Percentiles rank a stretch among this genome's conserved stretches.
phyloP scores from a whole-genome alignment of 352 stramenopile species.

The Phytophthora cactorum region DNA sequence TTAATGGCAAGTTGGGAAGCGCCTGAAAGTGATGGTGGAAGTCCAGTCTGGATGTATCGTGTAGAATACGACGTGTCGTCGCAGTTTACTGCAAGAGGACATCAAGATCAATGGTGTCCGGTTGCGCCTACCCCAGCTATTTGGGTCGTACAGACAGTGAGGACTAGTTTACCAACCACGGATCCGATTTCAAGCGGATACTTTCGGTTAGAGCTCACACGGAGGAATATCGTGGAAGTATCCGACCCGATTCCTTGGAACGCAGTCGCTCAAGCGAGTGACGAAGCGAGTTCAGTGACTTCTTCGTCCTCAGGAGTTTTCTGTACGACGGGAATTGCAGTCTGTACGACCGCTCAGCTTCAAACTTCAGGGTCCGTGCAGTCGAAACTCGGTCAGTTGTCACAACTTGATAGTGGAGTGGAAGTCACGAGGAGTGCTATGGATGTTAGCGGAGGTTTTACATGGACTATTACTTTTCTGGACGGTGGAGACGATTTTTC shows the following conservation, averaged over 20 bases:
- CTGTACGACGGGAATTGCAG: conserved; percentile 41
- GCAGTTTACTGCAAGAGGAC: conserved; percentile 65
- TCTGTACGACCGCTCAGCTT: conserved; percentile 44
- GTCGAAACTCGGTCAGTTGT: conserved; percentile 69
- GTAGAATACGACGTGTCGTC: conserved; percentile 79
- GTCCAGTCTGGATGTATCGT: conserved; percentile 72
- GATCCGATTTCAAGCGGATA: conserved; percentile 55
- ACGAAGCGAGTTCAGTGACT: conserved; percentile 73
- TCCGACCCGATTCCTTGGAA: conserved; percentile 77
- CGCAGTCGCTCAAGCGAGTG: conserved; percentile 80
- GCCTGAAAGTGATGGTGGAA: conserved; percentile 63
- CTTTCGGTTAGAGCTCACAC: conserved; percentile 64
- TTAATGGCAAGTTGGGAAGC: conserved; percentile 58
- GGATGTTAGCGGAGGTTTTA: conserved; percentile 60
- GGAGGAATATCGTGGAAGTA: conserved; percentile 45
- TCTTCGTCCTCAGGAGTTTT: conserved; percentile 59
- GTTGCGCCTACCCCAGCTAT: conserved; percentile 56
- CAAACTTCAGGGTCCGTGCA: conserved; percentile 73
- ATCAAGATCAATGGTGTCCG: conserved; percentile 76
- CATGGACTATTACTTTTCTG: conserved; percentile 92
- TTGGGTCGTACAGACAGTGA: conserved; percentile 57
- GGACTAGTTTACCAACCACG: conserved; percentile 24
- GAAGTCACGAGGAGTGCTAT: conserved; percentile 73
- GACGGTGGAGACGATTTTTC: conserved; percentile 85
- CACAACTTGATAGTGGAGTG: conserved; percentile 59